Evolutionary conservation across 2,329 filamentous ascomycete species (phyloP).

Genomic region (Nemania serpens): DNA sequence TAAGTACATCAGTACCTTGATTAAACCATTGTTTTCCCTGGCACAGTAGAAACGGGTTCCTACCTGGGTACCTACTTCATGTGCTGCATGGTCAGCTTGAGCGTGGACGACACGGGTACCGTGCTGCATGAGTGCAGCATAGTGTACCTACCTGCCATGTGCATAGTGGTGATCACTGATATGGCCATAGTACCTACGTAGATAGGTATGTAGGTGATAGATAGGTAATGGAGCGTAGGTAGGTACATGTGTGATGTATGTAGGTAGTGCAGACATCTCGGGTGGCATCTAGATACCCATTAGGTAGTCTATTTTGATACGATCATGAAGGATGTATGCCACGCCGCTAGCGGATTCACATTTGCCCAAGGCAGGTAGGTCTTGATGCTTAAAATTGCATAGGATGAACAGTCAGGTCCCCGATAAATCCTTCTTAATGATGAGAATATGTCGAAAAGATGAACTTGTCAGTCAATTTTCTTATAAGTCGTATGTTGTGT

Average conservation of each 20-base stretch:
- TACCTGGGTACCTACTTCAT: too few relatives aligned
- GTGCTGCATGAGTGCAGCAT: background rate
- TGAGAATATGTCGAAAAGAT: conserved; percentile 13
- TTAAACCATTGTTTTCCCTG: background rate
- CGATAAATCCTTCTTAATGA: background rate
- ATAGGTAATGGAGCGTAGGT: too few relatives aligned
- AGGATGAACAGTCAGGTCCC: conserved; percentile 4
- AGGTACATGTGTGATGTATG: background rate
- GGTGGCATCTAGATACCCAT: background rate
- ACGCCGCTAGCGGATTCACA: background rate
- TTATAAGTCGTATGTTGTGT: conserved; percentile 26
- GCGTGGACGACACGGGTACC: background rate
- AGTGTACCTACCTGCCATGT: too few relatives aligned
- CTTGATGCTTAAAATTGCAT: conserved; percentile 14
- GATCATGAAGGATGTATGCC: conserved; percentile 5
- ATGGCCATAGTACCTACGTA: too few relatives aligned
- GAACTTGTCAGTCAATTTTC: conserved; percentile 14
- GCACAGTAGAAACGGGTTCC: background rate
- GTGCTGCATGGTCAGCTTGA: background rate
- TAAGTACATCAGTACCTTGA: background rate
- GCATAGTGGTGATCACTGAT: too few relatives aligned
- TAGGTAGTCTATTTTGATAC: background rate
- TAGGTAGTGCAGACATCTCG: background rate
- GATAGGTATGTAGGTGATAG: too few relatives aligned
- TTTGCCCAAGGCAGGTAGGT: background rate